These are phyloP conservation scores for Colletotrichum sojae DNA, from an alignment of 2,329 filamentous ascomycete genomes.

Conservation along the genomic window DNA sequence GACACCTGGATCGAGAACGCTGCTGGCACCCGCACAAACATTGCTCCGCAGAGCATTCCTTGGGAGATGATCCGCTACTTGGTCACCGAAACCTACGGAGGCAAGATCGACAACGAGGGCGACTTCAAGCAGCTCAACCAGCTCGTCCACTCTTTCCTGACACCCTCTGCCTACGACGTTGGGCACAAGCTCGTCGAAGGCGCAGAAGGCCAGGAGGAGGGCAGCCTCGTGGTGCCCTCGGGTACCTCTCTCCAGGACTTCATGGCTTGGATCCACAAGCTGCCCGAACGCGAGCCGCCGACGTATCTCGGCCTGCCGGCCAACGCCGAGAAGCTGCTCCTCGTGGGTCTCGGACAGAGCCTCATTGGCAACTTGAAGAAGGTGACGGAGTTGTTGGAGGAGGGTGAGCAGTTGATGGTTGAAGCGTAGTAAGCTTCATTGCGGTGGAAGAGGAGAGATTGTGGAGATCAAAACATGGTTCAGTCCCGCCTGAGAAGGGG, in stretches of 20 bases:
- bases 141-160: slow-evolving; percentile 85
- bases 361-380: slow-evolving; percentile 88
- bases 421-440: slow-evolving; percentile 60
- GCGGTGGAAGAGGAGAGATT: not conserved
- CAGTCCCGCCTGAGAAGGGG: slow-evolving; percentile 3
- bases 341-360: slow-evolving; percentile 88
- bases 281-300: slow-evolving; percentile 96
- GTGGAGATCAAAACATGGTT: slow-evolving; percentile 1
- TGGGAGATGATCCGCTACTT: slow-evolving; percentile 96
- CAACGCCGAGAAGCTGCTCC: slow-evolving; percentile 94
- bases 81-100: slow-evolving; percentile 94
- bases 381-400: slow-evolving; percentile 90
- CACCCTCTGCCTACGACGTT: slow-evolving; percentile 90
- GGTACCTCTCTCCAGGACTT: slow-evolving; percentile 90
- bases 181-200: slow-evolving; percentile 89
- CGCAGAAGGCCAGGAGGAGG: slow-evolving; percentile 67
- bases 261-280: slow-evolving; percentile 88
- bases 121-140: slow-evolving; percentile 83
- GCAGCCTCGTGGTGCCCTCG: slow-evolving; percentile 80
- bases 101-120: slow-evolving; percentile 93
- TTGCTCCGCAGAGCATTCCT: slow-evolving; percentile 92
- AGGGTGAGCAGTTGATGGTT: slow-evolving; percentile 90
- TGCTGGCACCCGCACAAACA: slow-evolving; percentile 88
- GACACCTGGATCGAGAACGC: slow-evolving; percentile 93
- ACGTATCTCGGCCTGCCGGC: slow-evolving; percentile 94